Evolutionary conservation across 345 rosid genomes (phyloP).

Genomic region (Hibiscus syriacus): DNA sequence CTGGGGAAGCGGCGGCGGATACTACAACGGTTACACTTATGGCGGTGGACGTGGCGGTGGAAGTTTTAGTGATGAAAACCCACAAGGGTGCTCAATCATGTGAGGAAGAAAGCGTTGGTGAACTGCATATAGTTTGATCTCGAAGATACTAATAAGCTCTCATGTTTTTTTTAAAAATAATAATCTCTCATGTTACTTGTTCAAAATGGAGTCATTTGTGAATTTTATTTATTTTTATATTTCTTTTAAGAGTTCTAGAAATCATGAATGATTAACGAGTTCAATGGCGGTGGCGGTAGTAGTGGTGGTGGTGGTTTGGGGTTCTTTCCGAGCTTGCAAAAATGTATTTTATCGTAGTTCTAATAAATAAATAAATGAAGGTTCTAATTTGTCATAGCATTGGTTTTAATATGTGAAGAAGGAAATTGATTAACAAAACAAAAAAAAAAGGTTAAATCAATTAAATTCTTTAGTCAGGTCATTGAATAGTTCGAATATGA

Average conservation of each 20-base stretch:
- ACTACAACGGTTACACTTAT: neutral
- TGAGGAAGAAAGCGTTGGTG: neutral
- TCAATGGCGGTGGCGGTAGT: neutral
- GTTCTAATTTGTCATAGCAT: neutral
- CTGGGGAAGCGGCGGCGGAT: slow-evolving; percentile 37
- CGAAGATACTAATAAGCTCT: neutral
- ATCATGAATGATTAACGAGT: too few relatives aligned
- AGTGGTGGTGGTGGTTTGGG: too few relatives aligned
- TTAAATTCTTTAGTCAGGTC: too few relatives aligned
- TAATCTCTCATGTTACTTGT: too few relatives aligned
- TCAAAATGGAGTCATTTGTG: neutral
- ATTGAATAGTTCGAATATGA: too few relatives aligned
- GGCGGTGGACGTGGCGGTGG: neutral
- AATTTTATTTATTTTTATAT: neutral
- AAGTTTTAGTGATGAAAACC: neutral
- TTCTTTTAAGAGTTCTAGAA: too few relatives aligned
- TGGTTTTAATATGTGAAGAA: neutral
- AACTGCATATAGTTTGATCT: neutral
- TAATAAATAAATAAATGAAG: neutral
- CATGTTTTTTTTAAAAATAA: too few relatives aligned
- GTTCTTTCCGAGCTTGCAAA: neutral
- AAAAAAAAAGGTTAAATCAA: too few relatives aligned
- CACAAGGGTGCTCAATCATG: neutral
- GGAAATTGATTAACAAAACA: neutral
- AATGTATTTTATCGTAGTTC: neutral